Evolutionary conservation across 1,139 yeast genomes (phyloP), one percentile per base, ranked within the genome.

Genomic region (Zhuliangozyma parablackwelliae): DNA sequence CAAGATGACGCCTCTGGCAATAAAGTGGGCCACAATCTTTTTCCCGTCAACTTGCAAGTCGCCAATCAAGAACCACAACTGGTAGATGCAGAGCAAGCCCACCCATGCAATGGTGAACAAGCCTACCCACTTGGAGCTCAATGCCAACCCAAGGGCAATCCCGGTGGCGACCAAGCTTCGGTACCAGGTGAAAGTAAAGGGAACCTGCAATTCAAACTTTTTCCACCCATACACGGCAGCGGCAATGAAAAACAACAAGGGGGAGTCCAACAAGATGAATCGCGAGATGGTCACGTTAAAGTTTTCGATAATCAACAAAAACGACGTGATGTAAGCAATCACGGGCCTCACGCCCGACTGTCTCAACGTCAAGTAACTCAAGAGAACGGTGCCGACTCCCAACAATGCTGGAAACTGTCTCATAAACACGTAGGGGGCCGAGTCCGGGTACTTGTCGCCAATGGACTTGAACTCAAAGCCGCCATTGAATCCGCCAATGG

Each of bases 71-170:
- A 87, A 78, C 97, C 97, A 90, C 50, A 92, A 62, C 56, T 87
- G 94, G 64, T 79, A 74, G 16, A 81, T 58, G 48, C 95, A 88
- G 45, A 79, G 59, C 6, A 75, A 37, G 33, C 98, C 98, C 43
- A 87, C 78, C 97, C 98, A 94, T 7, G 86, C 89, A 47, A 90
- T 63, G 29, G 98, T 92, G 70, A 92, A 92, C 33, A 92, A 67
- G 38, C 98, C 99, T 34, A 92, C 97, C 97, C 98, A 92, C 61
- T 94, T 94, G 32, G 96, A 82, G 31, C 90, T 79, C 26, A 84
- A 70, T 3, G 97, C 92, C 40, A 94, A 78, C 34, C 98, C 99
- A 38, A 94, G 69, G 12, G 84, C 84, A 36, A 88, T 62, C 44
- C 95, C 96, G 29, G 95, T 79, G 31, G 87, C 74, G 21, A 83